A percentile compares a stretch with the other conserved stretches of the same genome.
Evolutionary conservation across 1,284 basidiomycete genomes (phyloP).

Genomic region (Mycosarcoma mackinlayi): DNA sequence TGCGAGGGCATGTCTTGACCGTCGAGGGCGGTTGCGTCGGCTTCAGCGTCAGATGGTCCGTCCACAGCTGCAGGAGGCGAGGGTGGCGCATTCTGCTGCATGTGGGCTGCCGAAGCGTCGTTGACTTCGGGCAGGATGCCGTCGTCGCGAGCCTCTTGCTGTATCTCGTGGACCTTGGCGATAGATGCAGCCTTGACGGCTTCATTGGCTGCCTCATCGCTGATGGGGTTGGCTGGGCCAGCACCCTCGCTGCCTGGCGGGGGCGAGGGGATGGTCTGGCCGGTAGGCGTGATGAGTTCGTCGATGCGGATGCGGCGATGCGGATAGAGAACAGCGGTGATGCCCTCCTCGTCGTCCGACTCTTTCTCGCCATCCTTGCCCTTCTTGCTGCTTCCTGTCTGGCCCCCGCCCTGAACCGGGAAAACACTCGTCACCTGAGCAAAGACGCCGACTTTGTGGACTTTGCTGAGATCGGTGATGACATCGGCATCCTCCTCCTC

Average conservation of each 20-base stretch:
- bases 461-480: conserved; percentile 86
- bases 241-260: conserved; percentile 50
- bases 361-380: conserved; percentile 77
- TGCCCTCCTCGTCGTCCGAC: conserved; percentile 77
- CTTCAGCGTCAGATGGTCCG: conserved; percentile 1
- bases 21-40: conserved; percentile 8
- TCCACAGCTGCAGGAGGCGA: conserved; percentile 25
- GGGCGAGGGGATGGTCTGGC: conserved; percentile 47
- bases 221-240: conserved; percentile 48
- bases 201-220: conserved; percentile 51
- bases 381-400: conserved; percentile 68
- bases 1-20: conserved; percentile 54
- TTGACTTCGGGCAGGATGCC: conserved; percentile 47
- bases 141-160: conserved; percentile 48
- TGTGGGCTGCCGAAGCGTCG: conserved; percentile 36
- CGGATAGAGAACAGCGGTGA: conserved; percentile 95
- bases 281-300: conserved; percentile 73
- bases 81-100: conserved; percentile 31
- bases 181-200: conserved; percentile 39
- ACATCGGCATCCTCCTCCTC: conserved; percentile 92
- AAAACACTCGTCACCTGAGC: conserved; percentile 97
- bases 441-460: conserved; percentile 94
- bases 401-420: conserved; percentile 64
- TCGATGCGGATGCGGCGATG: conserved; percentile 92
- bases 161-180: conserved; percentile 54